phyloP scores from a whole-genome alignment of 1,284 basidiomycete genomes.

The Puccinia brachypodii region DNA sequence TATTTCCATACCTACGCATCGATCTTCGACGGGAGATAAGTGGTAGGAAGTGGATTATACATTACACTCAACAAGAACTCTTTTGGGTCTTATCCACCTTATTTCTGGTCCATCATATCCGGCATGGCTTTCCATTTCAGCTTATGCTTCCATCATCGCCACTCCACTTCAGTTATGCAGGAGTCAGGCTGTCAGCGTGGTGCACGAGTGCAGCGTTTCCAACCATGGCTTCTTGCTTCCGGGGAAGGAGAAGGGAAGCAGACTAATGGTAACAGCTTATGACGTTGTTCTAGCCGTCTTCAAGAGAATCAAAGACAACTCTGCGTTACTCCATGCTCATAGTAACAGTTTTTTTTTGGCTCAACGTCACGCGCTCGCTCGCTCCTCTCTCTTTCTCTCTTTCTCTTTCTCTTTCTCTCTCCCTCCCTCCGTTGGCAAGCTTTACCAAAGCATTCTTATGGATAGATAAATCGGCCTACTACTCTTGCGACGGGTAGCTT shows the following conservation, averaged over 20 bases:
- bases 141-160: not conserved
- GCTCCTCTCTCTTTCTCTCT: no score
- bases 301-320: not conserved
- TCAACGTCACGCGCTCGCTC: not conserved
- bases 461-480: not conserved
- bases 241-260: not conserved
- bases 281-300: not conserved
- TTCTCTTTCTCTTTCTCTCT: no score
- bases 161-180: not conserved
- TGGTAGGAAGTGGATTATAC: not conserved
- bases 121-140: not conserved
- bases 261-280: no score
- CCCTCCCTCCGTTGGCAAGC: no score
- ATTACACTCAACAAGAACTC: no score
- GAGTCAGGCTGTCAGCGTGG: not conserved
- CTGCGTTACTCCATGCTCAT: not conserved
- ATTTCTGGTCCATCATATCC: not conserved
- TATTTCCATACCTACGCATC: not conserved
- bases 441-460: not conserved
- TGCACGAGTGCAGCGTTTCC: not conserved
- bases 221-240: not conserved
- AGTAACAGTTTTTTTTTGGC: not conserved
- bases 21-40: slow-evolving; percentile 1
- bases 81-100: not conserved
- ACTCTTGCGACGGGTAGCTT: not conserved